Percentiles rank a stretch among this genome's conserved stretches.
Conservation (phyloP, 2,329 filamentous ascomycete species). For the Aspergillus uvarum region DNA sequence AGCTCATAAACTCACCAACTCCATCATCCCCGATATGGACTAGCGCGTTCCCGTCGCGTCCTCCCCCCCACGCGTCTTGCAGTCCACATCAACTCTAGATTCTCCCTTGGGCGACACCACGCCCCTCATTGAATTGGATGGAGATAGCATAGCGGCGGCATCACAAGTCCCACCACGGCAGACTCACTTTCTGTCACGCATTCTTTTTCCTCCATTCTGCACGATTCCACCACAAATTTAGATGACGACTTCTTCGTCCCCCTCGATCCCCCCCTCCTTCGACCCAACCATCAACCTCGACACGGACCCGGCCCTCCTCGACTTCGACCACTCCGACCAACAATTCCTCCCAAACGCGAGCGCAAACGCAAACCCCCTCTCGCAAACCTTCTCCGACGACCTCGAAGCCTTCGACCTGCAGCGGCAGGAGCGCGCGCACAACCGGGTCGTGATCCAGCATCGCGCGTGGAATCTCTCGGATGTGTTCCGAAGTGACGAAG, state of each 20-base stretch:
- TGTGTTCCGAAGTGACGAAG: slow-evolving; percentile 45
- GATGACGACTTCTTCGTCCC: slow-evolving; percentile 34
- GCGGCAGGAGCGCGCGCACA: slow-evolving; percentile 35
- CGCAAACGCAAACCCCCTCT: slow-evolving; percentile 11
- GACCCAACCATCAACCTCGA: slow-evolving; percentile 49
- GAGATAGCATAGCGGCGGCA: neutral
- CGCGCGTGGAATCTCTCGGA: slow-evolving; percentile 44
- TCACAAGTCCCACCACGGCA: neutral
- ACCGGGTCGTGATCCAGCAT: slow-evolving; percentile 44
- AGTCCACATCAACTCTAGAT: slow-evolving; percentile 9
- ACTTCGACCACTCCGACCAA: neutral
- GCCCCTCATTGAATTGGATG: neutral
- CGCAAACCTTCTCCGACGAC: slow-evolving; percentile 41
- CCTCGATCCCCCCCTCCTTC: slow-evolving; percentile 48
- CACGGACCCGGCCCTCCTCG: neutral
- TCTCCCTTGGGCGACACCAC: no score
- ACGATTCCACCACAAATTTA: slow-evolving; percentile 11
- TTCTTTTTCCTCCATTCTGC: neutral
- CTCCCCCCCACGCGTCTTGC: slow-evolving; percentile 11
- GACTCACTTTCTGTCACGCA: neutral
- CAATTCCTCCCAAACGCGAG: neutral
- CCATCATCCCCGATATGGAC: slow-evolving; percentile 15
- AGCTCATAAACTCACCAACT: neutral
- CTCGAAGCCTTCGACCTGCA: slow-evolving; percentile 40
- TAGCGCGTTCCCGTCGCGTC: slow-evolving; percentile 32